phyloP scores from a whole-genome alignment of 2,329 filamentous ascomycete genomes.

The Blastomyces gilchristii region DNA sequence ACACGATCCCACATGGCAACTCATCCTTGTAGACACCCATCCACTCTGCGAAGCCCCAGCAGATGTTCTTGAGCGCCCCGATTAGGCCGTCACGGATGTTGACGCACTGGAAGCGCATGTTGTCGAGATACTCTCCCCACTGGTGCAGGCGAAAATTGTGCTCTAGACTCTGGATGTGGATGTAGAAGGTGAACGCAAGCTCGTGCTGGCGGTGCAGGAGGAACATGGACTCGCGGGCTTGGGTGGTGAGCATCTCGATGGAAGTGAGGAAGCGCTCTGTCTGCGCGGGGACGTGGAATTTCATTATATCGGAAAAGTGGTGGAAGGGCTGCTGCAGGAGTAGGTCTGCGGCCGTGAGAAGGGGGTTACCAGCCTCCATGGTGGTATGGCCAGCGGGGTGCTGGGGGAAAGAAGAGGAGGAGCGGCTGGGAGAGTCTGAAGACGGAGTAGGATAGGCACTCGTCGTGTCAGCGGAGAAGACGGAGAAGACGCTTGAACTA shows the following conservation, averaged over 20 bases:
- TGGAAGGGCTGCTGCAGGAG: neutral
- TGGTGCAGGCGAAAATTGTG: neutral
- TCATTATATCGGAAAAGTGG: neutral
- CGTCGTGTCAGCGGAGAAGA: neutral
- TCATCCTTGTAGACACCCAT: neutral
- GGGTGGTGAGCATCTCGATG: neutral
- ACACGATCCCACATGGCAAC: neutral
- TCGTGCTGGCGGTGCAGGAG: neutral
- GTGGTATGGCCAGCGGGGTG: neutral
- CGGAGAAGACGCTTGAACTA: neutral
- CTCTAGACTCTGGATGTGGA: neutral
- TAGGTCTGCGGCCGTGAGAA: neutral
- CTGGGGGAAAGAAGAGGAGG: neutral
- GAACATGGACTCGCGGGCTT: neutral
- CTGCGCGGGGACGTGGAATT: neutral
- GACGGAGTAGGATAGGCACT: neutral
- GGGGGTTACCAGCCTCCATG: neutral
- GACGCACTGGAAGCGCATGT: slow-evolving; percentile 3
- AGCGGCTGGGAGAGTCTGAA: neutral
- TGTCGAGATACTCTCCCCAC: slow-evolving; percentile 3
- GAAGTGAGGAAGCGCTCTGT: neutral
- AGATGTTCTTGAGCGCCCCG: neutral
- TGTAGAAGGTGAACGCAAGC: neutral
- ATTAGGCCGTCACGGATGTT: neutral
- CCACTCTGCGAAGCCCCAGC: slow-evolving; percentile 5